Evolutionary conservation across 495 filamentous ascomycete genomes (phyloP).

Genomic region (Xylaria scruposa): DNA sequence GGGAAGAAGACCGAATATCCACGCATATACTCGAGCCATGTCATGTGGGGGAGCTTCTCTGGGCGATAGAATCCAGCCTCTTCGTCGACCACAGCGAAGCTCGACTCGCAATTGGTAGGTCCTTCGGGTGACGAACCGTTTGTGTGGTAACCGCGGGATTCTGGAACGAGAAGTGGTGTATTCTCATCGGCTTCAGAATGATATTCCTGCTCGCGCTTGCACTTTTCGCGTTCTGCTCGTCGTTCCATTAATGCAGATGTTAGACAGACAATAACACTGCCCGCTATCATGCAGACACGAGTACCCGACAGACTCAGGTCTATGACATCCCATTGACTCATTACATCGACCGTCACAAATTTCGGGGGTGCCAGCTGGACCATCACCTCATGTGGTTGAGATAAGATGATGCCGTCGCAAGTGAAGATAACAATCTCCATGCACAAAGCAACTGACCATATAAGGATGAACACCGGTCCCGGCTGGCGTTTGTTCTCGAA

Average conservation of each 20-base stretch:
- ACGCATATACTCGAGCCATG: conserved; percentile 86
- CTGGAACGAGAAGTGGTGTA: conserved; percentile 54
- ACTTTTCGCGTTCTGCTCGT: conserved; percentile 43
- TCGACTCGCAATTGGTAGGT: conserved; percentile 37
- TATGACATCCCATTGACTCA: conserved; percentile 58
- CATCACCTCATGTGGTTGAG: conserved; percentile 60
- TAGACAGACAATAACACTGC: conserved; percentile 51
- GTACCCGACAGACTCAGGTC: conserved; percentile 54
- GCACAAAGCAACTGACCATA: conserved; percentile 72
- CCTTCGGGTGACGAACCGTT: conserved; percentile 38
- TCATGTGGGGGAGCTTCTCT: conserved; percentile 50
- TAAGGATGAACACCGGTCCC: conserved; percentile 70
- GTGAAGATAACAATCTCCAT: conserved; percentile 74
- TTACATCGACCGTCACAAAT: conserved; percentile 30
- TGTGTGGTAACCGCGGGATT: conserved; percentile 42
- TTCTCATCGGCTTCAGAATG: conserved; percentile 50
- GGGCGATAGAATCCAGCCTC: conserved; percentile 61
- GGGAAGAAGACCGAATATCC: conserved; percentile 91
- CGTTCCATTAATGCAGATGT: conserved; percentile 37
- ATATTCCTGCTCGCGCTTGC: conserved; percentile 55
- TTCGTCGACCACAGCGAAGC: conserved; percentile 48
- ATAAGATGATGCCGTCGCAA: conserved; percentile 67
- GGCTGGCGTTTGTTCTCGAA: conserved; percentile 80
- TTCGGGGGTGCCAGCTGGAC: conserved; percentile 30
- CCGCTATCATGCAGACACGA: conserved; percentile 47